Conservation (phyloP, 164 flowering plant genomes). For the Liquidambar formosana region DNA sequence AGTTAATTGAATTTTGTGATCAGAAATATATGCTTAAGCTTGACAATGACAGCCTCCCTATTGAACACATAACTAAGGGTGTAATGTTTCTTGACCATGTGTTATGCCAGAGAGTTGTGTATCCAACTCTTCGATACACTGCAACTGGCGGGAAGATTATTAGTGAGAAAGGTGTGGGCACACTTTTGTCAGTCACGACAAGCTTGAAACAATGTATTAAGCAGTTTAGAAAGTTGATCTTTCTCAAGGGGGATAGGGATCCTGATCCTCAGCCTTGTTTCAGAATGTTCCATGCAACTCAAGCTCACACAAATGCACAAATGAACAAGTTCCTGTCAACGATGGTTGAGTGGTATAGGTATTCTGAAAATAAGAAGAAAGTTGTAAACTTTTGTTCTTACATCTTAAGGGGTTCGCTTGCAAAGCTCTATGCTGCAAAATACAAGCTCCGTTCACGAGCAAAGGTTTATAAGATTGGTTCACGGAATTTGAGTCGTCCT, state of each 20-base stretch:
- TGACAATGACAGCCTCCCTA: slow-evolving; percentile 86
- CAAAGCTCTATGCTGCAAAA: slow-evolving; percentile 98
- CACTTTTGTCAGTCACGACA: slow-evolving; percentile 87
- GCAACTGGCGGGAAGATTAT: slow-evolving; percentile 98
- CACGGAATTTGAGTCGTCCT: slow-evolving; percentile 81
- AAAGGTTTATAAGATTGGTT: slow-evolving; percentile 87
- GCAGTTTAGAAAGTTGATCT: slow-evolving; percentile 78
- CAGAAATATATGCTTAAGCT: slow-evolving; percentile 83
- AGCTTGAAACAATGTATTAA: slow-evolving; percentile 92
- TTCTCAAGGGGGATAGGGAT: slow-evolving; percentile 91
- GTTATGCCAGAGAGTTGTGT: slow-evolving; percentile 84
- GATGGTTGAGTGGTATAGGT: slow-evolving; percentile 92
- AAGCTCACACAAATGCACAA: slow-evolving; percentile 94
- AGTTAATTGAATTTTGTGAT: slow-evolving; percentile 89
- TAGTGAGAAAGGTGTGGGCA: slow-evolving; percentile 96
- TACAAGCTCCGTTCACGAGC: slow-evolving; percentile 97
- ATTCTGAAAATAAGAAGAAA: slow-evolving; percentile 91
- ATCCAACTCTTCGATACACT: slow-evolving; percentile 94
- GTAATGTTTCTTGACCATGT: slow-evolving; percentile 98
- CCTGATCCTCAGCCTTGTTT: slow-evolving; percentile 99
- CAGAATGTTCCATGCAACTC: slow-evolving; percentile 98
- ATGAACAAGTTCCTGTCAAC: slow-evolving; percentile 90
- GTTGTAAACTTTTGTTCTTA: slow-evolving; percentile 92
- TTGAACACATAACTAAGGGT: slow-evolving; percentile 95
- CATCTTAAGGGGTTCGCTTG: slow-evolving; percentile 91